Conservation (phyloP, 768 basidiomycete genomes). For the Boletus insuetus region DNA sequence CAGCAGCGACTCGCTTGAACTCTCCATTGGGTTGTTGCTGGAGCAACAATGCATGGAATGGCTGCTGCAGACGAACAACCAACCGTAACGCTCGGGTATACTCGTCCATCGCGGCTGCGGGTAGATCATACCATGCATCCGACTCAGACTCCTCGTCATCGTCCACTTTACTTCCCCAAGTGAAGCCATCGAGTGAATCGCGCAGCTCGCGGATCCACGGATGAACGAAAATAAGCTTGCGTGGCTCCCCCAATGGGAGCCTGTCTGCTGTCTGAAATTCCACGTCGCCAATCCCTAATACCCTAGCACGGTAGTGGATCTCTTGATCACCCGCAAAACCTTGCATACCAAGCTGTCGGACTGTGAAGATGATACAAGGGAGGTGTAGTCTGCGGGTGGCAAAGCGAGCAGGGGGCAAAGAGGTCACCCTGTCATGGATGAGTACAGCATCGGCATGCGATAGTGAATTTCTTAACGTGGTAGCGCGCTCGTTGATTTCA, state of each 20-base stretch:
- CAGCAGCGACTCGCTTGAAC: neutral
- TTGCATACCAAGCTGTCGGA: neutral
- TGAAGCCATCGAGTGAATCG: neutral
- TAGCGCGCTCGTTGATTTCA: neutral
- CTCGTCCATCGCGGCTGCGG: neutral
- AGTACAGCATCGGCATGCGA: neutral
- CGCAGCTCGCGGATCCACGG: slow-evolving; percentile 9
- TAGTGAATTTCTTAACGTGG: neutral
- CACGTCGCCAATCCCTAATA: neutral
- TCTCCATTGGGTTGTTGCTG: neutral
- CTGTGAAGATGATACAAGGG: slow-evolving; percentile 1
- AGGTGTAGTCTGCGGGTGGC: neutral
- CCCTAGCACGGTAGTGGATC: neutral
- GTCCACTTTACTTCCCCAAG: neutral
- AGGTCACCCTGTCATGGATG: neutral
- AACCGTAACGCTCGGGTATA: neutral
- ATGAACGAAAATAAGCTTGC: neutral
- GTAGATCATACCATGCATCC: neutral
- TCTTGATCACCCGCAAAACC: neutral
- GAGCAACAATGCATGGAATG: neutral
- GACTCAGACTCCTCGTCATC: neutral
- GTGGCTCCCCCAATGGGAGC: neutral
- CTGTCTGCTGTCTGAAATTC: neutral
- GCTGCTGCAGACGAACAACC: neutral
- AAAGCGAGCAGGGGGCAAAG: neutral